Evolutionary conservation across 371 early-diverging fungal species (phyloP).

Genomic region (Apophysomyces trapeziformis): DNA sequence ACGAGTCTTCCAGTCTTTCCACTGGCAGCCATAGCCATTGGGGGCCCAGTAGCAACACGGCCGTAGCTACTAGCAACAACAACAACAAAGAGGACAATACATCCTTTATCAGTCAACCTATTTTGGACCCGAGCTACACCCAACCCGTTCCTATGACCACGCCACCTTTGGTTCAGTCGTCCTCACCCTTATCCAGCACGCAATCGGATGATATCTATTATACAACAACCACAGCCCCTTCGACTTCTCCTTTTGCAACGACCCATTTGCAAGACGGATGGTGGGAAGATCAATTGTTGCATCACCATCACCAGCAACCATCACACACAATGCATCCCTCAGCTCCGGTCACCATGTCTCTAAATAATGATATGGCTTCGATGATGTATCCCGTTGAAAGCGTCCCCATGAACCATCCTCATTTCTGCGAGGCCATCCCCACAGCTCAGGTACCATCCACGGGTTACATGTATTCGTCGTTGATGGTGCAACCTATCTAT

Average conservation of each 20-base stretch:
- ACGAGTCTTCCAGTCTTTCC: neutral
- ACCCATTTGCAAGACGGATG: neutral
- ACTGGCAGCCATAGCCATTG: neutral
- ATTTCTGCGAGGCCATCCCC: neutral
- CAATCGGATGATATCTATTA: conserved; percentile 7
- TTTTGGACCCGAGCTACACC: conserved; percentile 6
- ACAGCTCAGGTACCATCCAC: neutral
- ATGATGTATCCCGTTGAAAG: neutral
- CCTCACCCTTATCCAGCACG: neutral
- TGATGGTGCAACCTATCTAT: conserved; percentile 5
- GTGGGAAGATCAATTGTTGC: neutral
- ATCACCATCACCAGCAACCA: neutral
- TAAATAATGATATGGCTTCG: neutral
- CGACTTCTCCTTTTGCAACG: neutral
- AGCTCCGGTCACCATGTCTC: no score
- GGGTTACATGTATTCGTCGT: neutral
- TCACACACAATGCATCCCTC: neutral
- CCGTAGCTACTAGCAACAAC: no score
- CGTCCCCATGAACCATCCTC: neutral
- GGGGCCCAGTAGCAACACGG: neutral
- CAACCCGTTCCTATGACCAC: conserved; percentile 1
- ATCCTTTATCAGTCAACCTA: conserved; percentile 4
- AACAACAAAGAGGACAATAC: neutral
- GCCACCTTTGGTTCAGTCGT: conserved; percentile 7
- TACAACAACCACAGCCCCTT: neutral